Percentiles rank a stretch among this genome's conserved stretches.
Evolutionary conservation across 2,329 filamentous ascomycete genomes (phyloP).

Genomic region (Cyphellophora attinorum): DNA sequence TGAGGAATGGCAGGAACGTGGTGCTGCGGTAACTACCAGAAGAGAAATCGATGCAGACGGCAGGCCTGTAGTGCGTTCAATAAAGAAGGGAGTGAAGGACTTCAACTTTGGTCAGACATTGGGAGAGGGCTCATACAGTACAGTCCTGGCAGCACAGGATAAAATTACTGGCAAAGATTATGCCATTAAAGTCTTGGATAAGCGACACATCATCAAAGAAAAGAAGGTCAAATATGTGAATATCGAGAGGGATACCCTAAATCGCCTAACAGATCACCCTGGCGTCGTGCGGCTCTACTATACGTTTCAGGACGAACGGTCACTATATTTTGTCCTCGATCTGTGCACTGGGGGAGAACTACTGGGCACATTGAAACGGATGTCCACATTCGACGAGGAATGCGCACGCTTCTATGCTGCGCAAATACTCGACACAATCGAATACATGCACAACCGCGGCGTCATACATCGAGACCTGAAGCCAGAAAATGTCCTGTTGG

Average conservation of each 20-base stretch:
- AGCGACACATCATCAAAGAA: conserved; percentile 98
- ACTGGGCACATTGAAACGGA: conserved; percentile 85
- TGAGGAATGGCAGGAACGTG: conserved; percentile 93
- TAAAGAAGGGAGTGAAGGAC: conserved; percentile 96
- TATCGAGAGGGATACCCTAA: conserved; percentile 97
- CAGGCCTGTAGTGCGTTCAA: conserved; percentile 66
- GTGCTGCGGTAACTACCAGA: conserved; percentile 74
- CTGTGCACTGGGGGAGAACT: conserved; percentile 87
- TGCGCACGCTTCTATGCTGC: conserved; percentile 91
- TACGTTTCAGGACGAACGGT: conserved; percentile 94
- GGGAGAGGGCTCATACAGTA: conserved; percentile 96
- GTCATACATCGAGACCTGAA: conserved; percentile 96
- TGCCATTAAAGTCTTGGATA: conserved; percentile 95
- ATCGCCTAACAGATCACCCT: conserved; percentile 89
- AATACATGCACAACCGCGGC: conserved; percentile 94
- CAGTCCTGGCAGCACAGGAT: conserved; percentile 85
- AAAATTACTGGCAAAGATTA: conserved; percentile 92
- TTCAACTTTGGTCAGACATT: conserved; percentile 87
- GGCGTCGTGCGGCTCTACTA: conserved; percentile 96
- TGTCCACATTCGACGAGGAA: conserved; percentile 87
- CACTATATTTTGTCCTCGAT: conserved; percentile 93
- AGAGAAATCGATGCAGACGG: conserved; percentile 81
- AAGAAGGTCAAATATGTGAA: conserved; percentile 99
- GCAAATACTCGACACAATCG: conserved; percentile 90
- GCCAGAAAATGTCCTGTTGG: conserved; percentile 90